Percentiles rank a stretch among this genome's conserved stretches.
These are phyloP conservation scores for Styphnolobium japonicum DNA, from an alignment of 306 rosid genomes.

Conservation along the genomic window DNA sequence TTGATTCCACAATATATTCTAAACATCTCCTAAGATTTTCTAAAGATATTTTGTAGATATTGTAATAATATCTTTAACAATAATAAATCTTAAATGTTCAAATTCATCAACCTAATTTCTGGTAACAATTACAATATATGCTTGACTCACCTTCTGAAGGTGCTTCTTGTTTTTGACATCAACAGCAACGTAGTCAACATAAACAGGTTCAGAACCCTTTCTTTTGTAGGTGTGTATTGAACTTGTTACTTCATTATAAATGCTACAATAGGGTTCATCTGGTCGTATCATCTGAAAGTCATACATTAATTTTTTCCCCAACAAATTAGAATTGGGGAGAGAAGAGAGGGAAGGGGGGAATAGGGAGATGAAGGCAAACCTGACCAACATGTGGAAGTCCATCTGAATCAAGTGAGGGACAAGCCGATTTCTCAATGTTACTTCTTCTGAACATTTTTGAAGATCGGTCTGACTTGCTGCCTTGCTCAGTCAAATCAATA, in stretches of 20 bases:
- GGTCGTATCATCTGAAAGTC: slow-evolving; percentile 67
- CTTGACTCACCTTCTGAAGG: slow-evolving; percentile 60
- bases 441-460: slow-evolving; percentile 62
- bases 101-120: neutral
- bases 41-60: too few relatives aligned
- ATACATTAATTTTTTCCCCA: neutral
- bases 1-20: too few relatives aligned
- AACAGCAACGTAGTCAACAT: slow-evolving; percentile 82
- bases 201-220: slow-evolving; percentile 82
- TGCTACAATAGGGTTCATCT: slow-evolving; percentile 73
- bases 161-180: slow-evolving; percentile 59
- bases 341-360: neutral
- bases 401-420: slow-evolving; percentile 64
- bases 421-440: slow-evolving; percentile 39
- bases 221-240: slow-evolving; percentile 26
- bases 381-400: slow-evolving; percentile 99
- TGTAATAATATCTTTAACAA: neutral
- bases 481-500: slow-evolving; percentile 64
- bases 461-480: slow-evolving; percentile 34
- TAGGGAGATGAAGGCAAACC: slow-evolving; percentile 54
- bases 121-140: neutral
- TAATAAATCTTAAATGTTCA: neutral
- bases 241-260: slow-evolving; percentile 50
- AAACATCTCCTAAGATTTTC: too few relatives aligned
- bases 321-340: neutral